Base-by-base conservation (phyloP, 441 rosid species). In the Geranium incanum region DNA sequence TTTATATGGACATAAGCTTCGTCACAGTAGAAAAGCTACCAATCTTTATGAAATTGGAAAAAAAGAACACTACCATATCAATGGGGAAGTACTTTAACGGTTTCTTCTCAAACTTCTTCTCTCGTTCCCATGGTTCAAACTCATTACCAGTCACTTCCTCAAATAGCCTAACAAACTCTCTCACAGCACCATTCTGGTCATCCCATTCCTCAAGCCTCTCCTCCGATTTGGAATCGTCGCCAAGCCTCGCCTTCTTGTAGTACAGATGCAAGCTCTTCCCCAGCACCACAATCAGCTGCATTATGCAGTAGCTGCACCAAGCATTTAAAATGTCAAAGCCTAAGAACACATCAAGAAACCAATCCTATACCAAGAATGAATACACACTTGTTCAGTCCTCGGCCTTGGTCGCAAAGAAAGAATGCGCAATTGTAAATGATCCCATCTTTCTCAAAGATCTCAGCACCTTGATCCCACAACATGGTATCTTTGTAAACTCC, bases 101-200 rank as follows among this genome's bases (percentile, higher is more conserved):
- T 72, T 87, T 89, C 81, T 93, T 91, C 68, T 86, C 81, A 60
- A 91, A 81, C 77, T 82, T 86, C 79, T 87, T 88, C 72, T 91
- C 92, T 74, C 86, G 82, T 69, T 93, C 97, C 95, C 95, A 89
- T 1, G 91, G 88, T 79, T 84, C 89, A 28, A 93, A 93, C 41
- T 88, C 89, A 70, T 91, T 91, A 6, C 92, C 90, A 6, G 92
- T 89, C 6, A 86, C 62, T 39, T 88, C 93, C 72, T 91, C 89
- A 33, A 89, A 89, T 0, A 88, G 82, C 77, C 81, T 85, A 0
- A 69, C 83, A 21, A 89, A 91, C 78, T 89, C 95, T 77, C 82
- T 84, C n/a, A 89, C 70, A 1, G 93, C 97, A 68, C 66, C 72
- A 5, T 82, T 79, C 28, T 72, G 81, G 8, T 86, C 76, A 28